Base-by-base conservation (phyloP, 2,329 filamentous ascomycete genomes). In the Sporothrix curviconia region DNA sequence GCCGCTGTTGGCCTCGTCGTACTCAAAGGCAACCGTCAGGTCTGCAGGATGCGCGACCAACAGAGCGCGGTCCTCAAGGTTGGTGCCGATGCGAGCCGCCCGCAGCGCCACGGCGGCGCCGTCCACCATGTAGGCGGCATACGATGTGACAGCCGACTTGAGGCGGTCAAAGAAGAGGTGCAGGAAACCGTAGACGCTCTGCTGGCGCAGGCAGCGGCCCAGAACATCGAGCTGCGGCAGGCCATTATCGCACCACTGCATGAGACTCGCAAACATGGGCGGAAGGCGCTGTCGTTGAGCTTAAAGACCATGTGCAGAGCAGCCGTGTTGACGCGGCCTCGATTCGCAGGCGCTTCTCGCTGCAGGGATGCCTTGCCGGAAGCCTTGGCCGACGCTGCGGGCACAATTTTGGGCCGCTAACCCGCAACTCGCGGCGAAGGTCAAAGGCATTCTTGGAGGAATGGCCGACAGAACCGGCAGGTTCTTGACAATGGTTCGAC, bases 221-320 rank as follows among this genome's bases (percentile, higher is more conserved):
- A 73, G 64, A 14, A 69, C 69, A 65, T 90, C 85, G 59, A 79
- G 81, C 73, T 85, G 84, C 17, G 85, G 73, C 44, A 88, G 71
- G 0, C 78, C 79, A 2, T 76, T 74, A 17, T 76, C 78, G 0
- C 87, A 81, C 88, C 92, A 96, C 58, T 95, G 90, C 46, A 95
- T 78, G n/a, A 96, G 76, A 62, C 87, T 83, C 15, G 85, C 80
- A 75, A 97, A 99, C 61, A 99, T 84, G 1, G 94, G 95, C 92
- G 82, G 83, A 99, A 99, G 0, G 88, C 84, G 1, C 88, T 86
- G 68, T 99, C 94, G 72, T 96, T 97, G 61, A 99, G 82, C 77
- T 97, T 97, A 76, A 95, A 90, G 55, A 96, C 88, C 85, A 96
- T 94, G 71, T 90, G 89, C 59, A 99, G 81, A 0, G 86, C 83